Percentiles rank a stretch among this genome's conserved stretches.
These are phyloP conservation scores for Coprinellus micaceus DNA, from an alignment of 768 basidiomycete species.

Conservation along the genomic window DNA sequence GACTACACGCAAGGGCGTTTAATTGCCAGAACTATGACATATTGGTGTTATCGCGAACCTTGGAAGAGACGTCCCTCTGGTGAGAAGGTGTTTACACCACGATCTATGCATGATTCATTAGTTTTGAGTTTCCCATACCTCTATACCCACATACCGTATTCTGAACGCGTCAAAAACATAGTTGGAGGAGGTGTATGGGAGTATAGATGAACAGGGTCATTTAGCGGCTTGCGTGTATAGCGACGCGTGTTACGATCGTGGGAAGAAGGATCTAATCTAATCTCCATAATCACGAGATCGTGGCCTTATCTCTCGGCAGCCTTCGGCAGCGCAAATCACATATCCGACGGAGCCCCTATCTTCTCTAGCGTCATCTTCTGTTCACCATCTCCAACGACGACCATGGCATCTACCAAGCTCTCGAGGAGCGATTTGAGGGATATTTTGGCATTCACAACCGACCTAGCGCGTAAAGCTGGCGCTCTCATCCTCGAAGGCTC, in stretches of 20 bases:
- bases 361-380: neutral
- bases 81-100: constrained; percentile 98
- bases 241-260: constrained; percentile 49
- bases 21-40: constrained; percentile 13
- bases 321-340: neutral
- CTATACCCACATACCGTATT: constrained; percentile 61
- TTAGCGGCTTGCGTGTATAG: constrained; percentile 28
- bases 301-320: neutral
- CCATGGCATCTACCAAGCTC: constrained; percentile 33
- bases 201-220: constrained; percentile 16
- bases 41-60: constrained; percentile 49
- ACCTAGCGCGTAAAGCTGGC: constrained; percentile 75
- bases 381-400: constrained; percentile 15
- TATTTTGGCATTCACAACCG: constrained; percentile 64
- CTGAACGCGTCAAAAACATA: constrained; percentile 95
- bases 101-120: constrained; percentile 42
- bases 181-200: constrained; percentile 20
- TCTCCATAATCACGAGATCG: constrained; percentile 5
- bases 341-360: neutral
- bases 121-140: neutral
- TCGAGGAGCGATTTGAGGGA: constrained; percentile 50
- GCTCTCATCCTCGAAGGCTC: constrained; percentile 74
- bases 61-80: constrained; percentile 98
- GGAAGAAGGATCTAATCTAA: constrained; percentile 38
- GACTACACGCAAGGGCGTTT: constrained; percentile 46